These are phyloP conservation scores for Biscutella laevigata DNA, from an alignment of 441 rosid genomes.

Conservation along the genomic window DNA sequence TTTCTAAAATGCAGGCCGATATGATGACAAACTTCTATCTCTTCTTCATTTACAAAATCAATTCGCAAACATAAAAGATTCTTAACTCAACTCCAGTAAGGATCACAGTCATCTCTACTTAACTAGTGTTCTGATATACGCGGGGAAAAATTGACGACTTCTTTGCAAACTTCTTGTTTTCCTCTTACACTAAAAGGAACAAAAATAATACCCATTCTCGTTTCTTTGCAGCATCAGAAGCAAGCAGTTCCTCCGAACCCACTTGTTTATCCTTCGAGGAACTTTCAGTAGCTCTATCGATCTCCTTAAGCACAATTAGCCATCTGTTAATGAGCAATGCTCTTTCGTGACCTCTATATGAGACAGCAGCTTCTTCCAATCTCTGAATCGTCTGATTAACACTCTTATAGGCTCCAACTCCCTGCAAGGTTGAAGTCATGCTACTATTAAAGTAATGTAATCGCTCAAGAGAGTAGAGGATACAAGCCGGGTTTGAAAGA, in stretches of 20 bases:
- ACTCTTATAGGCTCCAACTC: constrained; percentile 45
- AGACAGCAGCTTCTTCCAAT: constrained; percentile 79
- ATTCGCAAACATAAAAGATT: not conserved
- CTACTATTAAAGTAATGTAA: not conserved
- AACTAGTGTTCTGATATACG: not conserved
- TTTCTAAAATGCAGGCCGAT: not conserved
- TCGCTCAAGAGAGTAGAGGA: not conserved
- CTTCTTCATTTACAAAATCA: not conserved
- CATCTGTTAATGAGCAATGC: constrained; percentile 68
- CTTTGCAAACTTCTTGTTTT: not conserved
- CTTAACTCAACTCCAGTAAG: constrained; percentile 4
- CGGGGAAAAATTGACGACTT: not conserved
- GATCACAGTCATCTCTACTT: constrained; percentile 5
- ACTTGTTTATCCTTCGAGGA: constrained; percentile 37
- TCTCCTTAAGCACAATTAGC: constrained; percentile 67
- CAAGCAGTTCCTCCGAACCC: constrained; percentile 35
- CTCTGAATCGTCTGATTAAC: constrained; percentile 69
- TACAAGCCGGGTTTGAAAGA: not conserved
- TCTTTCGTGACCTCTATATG: constrained; percentile 75
- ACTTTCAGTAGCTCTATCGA: constrained; percentile 37
- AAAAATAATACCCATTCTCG: constrained; percentile 40
- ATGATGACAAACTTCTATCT: not conserved
- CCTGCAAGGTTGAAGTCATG: constrained; percentile 34
- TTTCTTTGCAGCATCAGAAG: constrained; percentile 49
- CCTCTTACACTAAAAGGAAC: not conserved